A percentile compares a stretch with the other conserved stretches of the same genome.
Conservation (phyloP, 208 protist genomes). For the Leishmania turanica region DNA sequence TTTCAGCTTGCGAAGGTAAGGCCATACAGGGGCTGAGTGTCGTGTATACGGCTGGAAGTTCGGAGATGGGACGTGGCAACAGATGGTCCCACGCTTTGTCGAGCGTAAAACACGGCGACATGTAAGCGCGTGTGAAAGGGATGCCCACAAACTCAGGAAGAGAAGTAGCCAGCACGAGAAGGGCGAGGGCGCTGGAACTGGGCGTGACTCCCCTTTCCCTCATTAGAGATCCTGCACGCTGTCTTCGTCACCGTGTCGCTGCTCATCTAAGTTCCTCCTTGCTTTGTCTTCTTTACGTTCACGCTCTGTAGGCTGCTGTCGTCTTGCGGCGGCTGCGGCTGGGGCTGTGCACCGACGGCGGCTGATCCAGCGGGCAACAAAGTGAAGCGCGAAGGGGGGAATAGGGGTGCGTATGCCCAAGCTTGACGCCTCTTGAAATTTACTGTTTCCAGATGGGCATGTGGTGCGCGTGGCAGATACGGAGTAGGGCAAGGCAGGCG, state of each 20-base stretch:
- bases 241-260: not conserved
- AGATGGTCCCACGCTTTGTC: not conserved
- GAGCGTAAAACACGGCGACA: not conserved
- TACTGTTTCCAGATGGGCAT: not conserved
- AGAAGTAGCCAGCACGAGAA: not conserved
- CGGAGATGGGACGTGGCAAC: not conserved
- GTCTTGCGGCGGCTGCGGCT: not conserved
- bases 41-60: not conserved
- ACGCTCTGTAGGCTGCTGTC: not conserved
- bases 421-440: not conserved
- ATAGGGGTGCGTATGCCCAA: not conserved
- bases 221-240: not conserved
- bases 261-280: not conserved
- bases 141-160: not conserved
- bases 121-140: not conserved
- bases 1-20: not conserved
- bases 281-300: constrained; percentile 10
- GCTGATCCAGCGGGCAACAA: not conserved
- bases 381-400: not conserved
- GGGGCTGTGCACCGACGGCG: not conserved
- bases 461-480: not conserved
- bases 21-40: not conserved
- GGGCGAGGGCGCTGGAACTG: not conserved
- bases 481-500: not conserved
- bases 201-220: not conserved